Conservation (phyloP, 176 grass and related monocot genomes). For the Oryza meridionalis region DNA sequence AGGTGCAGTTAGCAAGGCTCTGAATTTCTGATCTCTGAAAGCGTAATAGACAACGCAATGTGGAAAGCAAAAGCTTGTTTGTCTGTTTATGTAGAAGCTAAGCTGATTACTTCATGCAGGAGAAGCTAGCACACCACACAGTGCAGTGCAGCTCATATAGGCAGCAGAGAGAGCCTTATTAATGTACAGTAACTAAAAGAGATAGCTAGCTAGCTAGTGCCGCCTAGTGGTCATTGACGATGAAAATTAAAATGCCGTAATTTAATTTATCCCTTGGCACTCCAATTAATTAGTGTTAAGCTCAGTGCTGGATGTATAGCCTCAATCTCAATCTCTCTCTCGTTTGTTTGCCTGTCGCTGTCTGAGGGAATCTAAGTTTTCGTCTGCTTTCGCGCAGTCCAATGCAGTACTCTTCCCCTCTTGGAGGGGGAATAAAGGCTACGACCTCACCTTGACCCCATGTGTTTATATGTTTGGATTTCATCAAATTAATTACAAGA, state of each 20-base stretch:
- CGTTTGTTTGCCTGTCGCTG: conserved; percentile 57
- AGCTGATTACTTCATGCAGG: not conserved
- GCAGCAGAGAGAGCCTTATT: not conserved
- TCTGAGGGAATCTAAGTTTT: conserved; percentile 85
- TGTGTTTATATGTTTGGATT: conserved; percentile 40
- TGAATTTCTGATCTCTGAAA: not conserved
- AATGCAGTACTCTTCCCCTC: conserved; percentile 54
- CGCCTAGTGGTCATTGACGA: not conserved
- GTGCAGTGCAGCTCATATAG: not conserved
- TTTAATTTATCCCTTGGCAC: not conserved
- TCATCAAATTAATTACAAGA: conserved; percentile 9
- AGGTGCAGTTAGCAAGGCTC: not conserved
- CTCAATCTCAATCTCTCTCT: not conserved
- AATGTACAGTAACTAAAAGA: not conserved
- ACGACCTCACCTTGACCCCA: conserved; percentile 38
- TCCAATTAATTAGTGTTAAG: not conserved
- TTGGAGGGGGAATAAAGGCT: conserved; percentile 75
- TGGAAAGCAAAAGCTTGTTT: conserved; percentile 22
- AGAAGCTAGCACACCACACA: not conserved
- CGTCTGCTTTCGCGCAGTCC: conserved; percentile 68
- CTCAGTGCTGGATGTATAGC: not conserved
- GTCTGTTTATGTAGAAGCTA: conserved; percentile 18
- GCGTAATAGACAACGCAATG: not conserved
- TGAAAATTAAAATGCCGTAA: not conserved
- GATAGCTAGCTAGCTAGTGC: not conserved